Base-by-base conservation (phyloP, 192 early-diverging fungal genomes). In the Umbelopsis sp. region DNA sequence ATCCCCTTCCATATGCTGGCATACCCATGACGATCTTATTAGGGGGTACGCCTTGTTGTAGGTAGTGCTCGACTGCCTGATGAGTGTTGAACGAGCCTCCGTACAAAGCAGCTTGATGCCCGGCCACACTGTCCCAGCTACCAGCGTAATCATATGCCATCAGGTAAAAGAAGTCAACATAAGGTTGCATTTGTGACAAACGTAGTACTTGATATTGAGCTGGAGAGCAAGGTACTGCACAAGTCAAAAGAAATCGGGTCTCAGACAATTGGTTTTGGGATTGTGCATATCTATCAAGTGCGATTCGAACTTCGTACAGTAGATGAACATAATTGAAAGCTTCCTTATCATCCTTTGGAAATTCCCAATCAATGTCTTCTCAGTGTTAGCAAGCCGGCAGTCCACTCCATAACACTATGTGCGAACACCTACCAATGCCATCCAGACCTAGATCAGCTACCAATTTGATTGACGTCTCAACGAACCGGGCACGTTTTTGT, bases 1-100 rank as follows among this genome's bases (percentile, higher is more conserved):
- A 99, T 4, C 88, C 94, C n/a, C 98, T 87, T 3, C 94, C 96
- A 81, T 97, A 99, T 72, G 95, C 86, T 25, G 94, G 94, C 47
- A 93, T 88, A 16, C 98, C 98, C 59, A 98, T 85, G 1, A 96
- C 91, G 31, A 99, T 72, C 73, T 98, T 98, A 45, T 87, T 73
- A 0, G 92, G 75, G 3, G 94, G 93, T 22, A 97, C 90, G 5
- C 96, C 95, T 26, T 84, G 79, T 17, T 53, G 29, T 17, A 95
- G 74, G 74, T 91, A 96, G 65, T 86, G 82, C 4, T 84, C 82
- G 11, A 98, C 91, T 6, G 94, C 91, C 44, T 85, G 89, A 69
- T 94, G 71, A 38, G 84, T 84, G 32, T 79, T 87, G 53, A 88
- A 78, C 20, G 88, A 80, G 41, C 86, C 85, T 7, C 88, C 81